A percentile compares a stretch with the other conserved stretches of the same genome.
These are phyloP conservation scores for Micractinium conductrix DNA, from an alignment of 139 green algal genomes.

Conservation along the genomic window DNA sequence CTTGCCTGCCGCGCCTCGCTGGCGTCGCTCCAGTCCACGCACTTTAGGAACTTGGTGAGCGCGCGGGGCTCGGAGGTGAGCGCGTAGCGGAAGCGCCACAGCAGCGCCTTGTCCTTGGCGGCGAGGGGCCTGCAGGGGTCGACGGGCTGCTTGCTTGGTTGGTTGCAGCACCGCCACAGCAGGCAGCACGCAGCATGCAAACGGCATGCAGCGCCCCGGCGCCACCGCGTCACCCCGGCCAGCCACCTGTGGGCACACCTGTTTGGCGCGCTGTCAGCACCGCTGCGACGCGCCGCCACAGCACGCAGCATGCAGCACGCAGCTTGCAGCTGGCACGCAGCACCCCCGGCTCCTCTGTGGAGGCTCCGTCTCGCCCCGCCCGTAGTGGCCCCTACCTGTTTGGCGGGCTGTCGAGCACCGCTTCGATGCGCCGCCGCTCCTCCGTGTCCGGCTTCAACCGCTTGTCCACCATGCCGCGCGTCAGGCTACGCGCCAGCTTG, in stretches of 20 bases:
- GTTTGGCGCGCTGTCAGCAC: no score
- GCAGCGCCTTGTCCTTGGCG: conserved; percentile 67
- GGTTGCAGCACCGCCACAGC: no score
- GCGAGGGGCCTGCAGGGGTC: conserved; percentile 64
- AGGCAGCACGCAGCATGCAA: no score
- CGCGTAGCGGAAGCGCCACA: conserved; percentile 91
- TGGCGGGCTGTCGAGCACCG: conserved; percentile 56
- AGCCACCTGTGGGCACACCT: no score
- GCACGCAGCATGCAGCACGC: no score
- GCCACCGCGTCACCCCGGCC: no score
- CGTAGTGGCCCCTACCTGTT: conserved; percentile 51
- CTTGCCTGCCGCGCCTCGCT: conserved; percentile 76
- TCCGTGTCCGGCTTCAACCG: conserved; percentile 87
- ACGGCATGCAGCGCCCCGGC: no score
- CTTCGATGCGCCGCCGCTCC: conserved; percentile 66
- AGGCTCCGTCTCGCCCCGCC: no score
- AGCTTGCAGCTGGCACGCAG: no score
- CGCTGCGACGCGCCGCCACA: no score
- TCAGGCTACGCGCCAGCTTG: conserved; percentile 88
- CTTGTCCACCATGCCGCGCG: conserved; percentile 71
- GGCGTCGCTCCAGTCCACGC: conserved; percentile 94
- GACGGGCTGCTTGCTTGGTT: no score
- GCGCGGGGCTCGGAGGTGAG: conserved; percentile 78
- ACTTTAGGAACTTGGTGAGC: conserved; percentile 74
- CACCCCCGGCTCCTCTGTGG: no score